These are phyloP conservation scores for Phallus indusiatus DNA, from an alignment of 768 basidiomycete species.

Conservation along the genomic window DNA sequence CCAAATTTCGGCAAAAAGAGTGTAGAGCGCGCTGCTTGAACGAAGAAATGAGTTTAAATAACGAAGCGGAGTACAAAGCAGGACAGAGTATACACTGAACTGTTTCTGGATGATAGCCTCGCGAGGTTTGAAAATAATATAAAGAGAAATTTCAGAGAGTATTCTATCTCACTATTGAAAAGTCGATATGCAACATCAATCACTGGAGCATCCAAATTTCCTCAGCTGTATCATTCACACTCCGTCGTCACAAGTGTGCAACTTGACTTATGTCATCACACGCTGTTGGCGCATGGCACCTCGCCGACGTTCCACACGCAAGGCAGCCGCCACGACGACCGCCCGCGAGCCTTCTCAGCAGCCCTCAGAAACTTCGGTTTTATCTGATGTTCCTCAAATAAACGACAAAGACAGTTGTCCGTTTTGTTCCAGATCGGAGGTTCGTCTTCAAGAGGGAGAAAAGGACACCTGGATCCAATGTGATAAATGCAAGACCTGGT, in stretches of 20 bases:
- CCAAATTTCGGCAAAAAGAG: no score
- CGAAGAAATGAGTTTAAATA: background rate
- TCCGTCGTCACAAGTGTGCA: background rate
- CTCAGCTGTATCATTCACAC: background rate
- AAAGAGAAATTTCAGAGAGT: no score
- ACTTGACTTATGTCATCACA: background rate
- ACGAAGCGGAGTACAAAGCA: background rate
- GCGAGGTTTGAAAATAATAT: no score
- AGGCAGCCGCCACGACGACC: background rate
- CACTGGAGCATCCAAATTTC: background rate
- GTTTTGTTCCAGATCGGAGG: slow-evolving; percentile 35
- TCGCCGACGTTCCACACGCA: slow-evolving; percentile 2
- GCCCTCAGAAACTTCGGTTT: slow-evolving; percentile 6
- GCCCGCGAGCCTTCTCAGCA: slow-evolving; percentile 1
- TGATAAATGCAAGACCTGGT: slow-evolving; percentile 75
- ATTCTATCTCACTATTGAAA: no score
- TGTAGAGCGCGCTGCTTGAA: no score
- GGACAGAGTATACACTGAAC: background rate
- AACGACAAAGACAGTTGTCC: slow-evolving; percentile 32
- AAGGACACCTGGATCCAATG: slow-evolving; percentile 80
- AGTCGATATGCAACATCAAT: no score
- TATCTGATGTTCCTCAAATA: slow-evolving; percentile 6
- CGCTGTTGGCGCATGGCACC: background rate
- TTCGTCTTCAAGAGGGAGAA: slow-evolving; percentile 29
- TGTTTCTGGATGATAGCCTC: no score